phyloP scores from a whole-genome alignment of 2,329 filamentous ascomycete genomes.

The Monosporascus sp. region DNA sequence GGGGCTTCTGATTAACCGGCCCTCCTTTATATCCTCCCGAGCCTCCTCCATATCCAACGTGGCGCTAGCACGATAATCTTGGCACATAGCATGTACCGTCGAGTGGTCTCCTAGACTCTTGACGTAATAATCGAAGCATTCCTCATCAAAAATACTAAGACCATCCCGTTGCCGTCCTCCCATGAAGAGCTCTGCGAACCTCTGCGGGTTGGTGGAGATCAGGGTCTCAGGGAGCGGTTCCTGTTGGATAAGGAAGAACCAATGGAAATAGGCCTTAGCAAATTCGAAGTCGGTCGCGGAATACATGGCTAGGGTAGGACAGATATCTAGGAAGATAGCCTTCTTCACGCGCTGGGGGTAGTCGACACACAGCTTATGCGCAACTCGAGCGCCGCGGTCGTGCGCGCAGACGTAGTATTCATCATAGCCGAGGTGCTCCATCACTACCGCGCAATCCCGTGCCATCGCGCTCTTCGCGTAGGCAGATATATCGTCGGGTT shows the following conservation, averaged over 20 bases:
- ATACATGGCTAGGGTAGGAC: slow-evolving; percentile 51
- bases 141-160: slow-evolving; percentile 28
- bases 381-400: slow-evolving; percentile 51
- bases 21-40: slow-evolving; percentile 36
- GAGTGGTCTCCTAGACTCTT: slow-evolving; percentile 34
- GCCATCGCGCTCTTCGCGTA: slow-evolving; percentile 49
- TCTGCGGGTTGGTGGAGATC: slow-evolving; percentile 31
- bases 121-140: slow-evolving; percentile 36
- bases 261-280: slow-evolving; percentile 50
- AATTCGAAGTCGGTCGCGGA: slow-evolving; percentile 35
- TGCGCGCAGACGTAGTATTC: slow-evolving; percentile 48
- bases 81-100: slow-evolving; percentile 44
- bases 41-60: slow-evolving; percentile 48
- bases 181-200: slow-evolving; percentile 39
- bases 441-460: slow-evolving; percentile 38
- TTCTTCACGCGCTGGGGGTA: slow-evolving; percentile 35
- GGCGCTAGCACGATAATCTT: slow-evolving; percentile 51
- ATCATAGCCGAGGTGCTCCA: slow-evolving; percentile 35
- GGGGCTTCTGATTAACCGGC: slow-evolving; percentile 39
- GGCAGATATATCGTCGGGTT: slow-evolving; percentile 28
- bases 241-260: slow-evolving; percentile 53
- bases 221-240: slow-evolving; percentile 46
- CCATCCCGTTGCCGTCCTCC: slow-evolving; percentile 32
- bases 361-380: slow-evolving; percentile 49
- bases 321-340: slow-evolving; percentile 46